Evolutionary conservation across 2,329 filamentous ascomycete species (phyloP).

Genomic region (Coleophoma eucalyptorum): DNA sequence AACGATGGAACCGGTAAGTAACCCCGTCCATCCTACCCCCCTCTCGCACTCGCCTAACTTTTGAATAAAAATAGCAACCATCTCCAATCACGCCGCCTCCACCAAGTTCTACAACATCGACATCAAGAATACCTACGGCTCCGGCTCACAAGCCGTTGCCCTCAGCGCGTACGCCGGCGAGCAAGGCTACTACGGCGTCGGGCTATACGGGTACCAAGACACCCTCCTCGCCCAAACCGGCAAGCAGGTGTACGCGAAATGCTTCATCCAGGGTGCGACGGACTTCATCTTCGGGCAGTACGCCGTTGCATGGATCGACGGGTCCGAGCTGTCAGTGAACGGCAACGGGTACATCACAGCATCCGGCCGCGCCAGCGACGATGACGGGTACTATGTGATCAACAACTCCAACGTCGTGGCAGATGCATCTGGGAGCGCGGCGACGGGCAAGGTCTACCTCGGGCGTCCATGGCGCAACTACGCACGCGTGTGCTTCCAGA

Average conservation of each 20-base stretch:
- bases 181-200: conserved; percentile 53
- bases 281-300: conserved; percentile 57
- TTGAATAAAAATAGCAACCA: conserved; percentile 10
- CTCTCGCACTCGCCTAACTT: too few species aligned
- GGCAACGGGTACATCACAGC: conserved; percentile 43
- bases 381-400: conserved; percentile 49
- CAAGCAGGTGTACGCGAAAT: conserved; percentile 50
- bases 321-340: conserved; percentile 39
- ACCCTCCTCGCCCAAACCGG: conserved; percentile 46
- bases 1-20: too few species aligned
- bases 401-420: conserved; percentile 45
- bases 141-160: conserved; percentile 46
- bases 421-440: conserved; percentile 32
- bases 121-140: conserved; percentile 37
- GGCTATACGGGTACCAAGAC: conserved; percentile 53
- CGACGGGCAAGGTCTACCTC: conserved; percentile 39
- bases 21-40: too few species aligned
- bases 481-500: conserved; percentile 47
- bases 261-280: conserved; percentile 51
- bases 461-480: conserved; percentile 50
- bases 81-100: conserved; percentile 40
- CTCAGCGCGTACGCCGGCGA: conserved; percentile 45
- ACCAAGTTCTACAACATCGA: conserved; percentile 16
- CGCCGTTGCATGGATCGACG: conserved; percentile 47
- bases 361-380: conserved; percentile 35